Evolutionary conservation across 179 eudicot genomes (phyloP).

Genomic region (Amaranthus tricolor): DNA sequence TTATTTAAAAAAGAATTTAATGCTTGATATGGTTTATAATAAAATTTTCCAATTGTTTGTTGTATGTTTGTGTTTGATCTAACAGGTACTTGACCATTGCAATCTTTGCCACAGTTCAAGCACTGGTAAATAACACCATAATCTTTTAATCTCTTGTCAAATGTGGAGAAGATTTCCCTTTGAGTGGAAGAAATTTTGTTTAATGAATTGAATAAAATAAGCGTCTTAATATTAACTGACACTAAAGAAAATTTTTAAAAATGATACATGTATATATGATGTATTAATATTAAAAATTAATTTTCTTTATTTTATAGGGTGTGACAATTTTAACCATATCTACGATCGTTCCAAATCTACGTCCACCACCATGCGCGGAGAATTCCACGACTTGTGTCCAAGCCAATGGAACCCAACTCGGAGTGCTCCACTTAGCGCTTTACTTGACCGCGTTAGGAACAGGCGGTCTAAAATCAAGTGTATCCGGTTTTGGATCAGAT

Average conservation of each 20-base stretch:
- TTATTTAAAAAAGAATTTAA: no score
- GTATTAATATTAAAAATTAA: neutral
- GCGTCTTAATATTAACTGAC: no score
- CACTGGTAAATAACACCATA: constrained; percentile 42
- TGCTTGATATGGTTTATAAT: no score
- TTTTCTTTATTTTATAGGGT: constrained; percentile 40
- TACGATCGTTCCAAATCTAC: constrained; percentile 64
- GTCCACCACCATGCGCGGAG: constrained; percentile 61
- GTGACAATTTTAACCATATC: constrained; percentile 76
- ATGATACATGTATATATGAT: no score
- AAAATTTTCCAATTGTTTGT: no score
- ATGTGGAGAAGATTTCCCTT: neutral
- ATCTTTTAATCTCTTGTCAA: neutral
- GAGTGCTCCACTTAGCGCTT: constrained; percentile 54
- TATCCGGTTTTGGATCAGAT: constrained; percentile 50
- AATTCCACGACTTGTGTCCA: constrained; percentile 39
- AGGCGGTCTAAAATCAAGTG: constrained; percentile 48
- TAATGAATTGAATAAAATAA: no score
- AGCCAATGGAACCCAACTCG: constrained; percentile 51
- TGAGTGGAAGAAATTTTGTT: neutral
- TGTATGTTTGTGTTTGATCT: neutral
- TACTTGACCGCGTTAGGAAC: constrained; percentile 60
- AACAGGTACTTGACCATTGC: constrained; percentile 80
- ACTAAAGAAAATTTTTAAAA: no score
- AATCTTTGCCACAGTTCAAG: constrained; percentile 83